phyloP scores from a whole-genome alignment of 2,329 filamentous ascomycete species.

The Fusarium fracticaudum region DNA sequence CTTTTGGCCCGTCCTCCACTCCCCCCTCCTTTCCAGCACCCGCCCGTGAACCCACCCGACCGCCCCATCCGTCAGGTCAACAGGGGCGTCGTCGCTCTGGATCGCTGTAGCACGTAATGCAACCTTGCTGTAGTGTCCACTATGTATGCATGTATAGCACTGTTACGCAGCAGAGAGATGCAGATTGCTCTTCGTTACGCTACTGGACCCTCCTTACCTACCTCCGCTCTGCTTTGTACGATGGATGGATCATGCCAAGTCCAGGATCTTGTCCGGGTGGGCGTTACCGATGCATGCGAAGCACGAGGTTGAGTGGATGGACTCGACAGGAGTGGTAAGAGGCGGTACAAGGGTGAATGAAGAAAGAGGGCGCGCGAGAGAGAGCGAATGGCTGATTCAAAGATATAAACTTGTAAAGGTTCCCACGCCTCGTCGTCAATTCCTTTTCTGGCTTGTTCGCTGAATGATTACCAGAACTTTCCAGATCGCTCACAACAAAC shows the following conservation, averaged over 20 bases:
- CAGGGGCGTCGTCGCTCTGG: slow-evolving; percentile 7
- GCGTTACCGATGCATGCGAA: slow-evolving; percentile 26
- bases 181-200: neutral
- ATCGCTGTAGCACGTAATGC: neutral
- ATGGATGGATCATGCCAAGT: slow-evolving; percentile 25
- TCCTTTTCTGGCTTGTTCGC: neutral
- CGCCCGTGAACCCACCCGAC: neutral
- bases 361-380: neutral
- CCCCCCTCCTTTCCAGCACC: neutral
- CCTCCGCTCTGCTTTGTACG: neutral
- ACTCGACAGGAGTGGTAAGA: slow-evolving; percentile 21
- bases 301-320: slow-evolving; percentile 28
- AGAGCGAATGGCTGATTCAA: slow-evolving; percentile 20
- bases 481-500: neutral
- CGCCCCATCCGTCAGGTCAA: slow-evolving; percentile 29
- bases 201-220: neutral
- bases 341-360: slow-evolving; percentile 8
- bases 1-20: neutral
- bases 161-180: neutral
- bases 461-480: neutral
- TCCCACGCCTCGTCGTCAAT: slow-evolving; percentile 7
- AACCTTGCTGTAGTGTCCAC: neutral
- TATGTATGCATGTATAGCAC: neutral
- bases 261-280: slow-evolving; percentile 24
- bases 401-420: slow-evolving; percentile 33